Evolutionary conservation across 2,329 filamentous ascomycete species (phyloP).

Genomic region (Cordyceps tenuipes): DNA sequence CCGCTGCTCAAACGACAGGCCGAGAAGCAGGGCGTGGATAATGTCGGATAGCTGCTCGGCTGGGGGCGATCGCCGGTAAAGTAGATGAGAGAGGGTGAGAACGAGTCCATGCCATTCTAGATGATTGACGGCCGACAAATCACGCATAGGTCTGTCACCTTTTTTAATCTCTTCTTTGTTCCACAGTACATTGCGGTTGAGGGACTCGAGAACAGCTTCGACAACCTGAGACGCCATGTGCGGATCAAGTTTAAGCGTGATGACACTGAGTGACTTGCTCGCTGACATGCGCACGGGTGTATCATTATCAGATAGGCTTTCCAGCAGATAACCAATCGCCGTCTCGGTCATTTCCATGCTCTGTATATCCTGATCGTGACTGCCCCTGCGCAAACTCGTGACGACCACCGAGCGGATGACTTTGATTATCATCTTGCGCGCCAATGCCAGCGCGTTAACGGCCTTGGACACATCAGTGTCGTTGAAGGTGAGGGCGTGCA

Average conservation of each 20-base stretch:
- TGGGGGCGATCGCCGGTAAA: conserved; percentile 78
- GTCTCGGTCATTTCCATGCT: conserved; percentile 61
- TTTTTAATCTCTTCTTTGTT: conserved; percentile 29
- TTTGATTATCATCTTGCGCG: conserved; percentile 77
- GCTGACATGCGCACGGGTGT: conserved; percentile 85
- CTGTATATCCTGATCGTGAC: conserved; percentile 31
- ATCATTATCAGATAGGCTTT: conserved; percentile 74
- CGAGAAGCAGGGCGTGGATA: conserved; percentile 67
- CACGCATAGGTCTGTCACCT: conserved; percentile 33
- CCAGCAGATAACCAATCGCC: conserved; percentile 72
- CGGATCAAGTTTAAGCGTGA: conserved; percentile 69
- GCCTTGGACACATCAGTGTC: conserved; percentile 39
- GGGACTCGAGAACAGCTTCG: conserved; percentile 71
- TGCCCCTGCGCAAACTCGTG: conserved; percentile 50
- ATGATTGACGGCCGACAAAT: conserved; percentile 69
- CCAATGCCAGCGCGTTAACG: conserved; percentile 65
- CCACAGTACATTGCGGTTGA: conserved; percentile 50
- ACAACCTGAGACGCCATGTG: conserved; percentile 83
- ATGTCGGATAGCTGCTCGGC: conserved; percentile 62
- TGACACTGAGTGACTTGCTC: conserved; percentile 84
- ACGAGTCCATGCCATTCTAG: conserved; percentile 89
- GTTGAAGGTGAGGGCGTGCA: conserved; percentile 48
- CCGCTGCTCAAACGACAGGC: conserved; percentile 81
- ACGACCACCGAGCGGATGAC: conserved; percentile 68
- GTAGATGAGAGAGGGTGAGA: conserved; percentile 74